Evolutionary conservation across 352 stramenopile species (phyloP).

Genomic region (Pythium coloratum): DNA sequence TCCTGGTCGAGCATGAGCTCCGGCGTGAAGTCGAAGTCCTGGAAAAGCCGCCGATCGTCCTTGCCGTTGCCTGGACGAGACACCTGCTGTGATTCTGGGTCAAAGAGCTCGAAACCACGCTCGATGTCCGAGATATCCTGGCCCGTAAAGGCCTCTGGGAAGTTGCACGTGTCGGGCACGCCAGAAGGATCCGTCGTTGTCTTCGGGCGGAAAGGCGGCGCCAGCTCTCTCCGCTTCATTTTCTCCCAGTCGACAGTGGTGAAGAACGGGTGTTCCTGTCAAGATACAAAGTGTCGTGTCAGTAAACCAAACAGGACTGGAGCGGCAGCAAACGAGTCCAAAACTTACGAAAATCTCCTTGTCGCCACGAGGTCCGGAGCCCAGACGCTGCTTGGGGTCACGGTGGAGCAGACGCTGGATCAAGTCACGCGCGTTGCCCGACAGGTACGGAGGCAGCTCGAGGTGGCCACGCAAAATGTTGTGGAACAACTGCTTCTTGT

Average conservation of each 20-base stretch:
- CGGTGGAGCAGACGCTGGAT: constrained; percentile 79
- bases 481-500: constrained; percentile 90
- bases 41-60: constrained; percentile 75
- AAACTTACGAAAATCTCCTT: constrained; percentile 79
- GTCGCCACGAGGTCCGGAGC: constrained; percentile 69
- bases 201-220: constrained; percentile 85
- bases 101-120: constrained; percentile 57
- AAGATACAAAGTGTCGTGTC: constrained; percentile 7
- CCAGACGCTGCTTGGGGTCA: constrained; percentile 80
- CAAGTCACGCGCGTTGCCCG: constrained; percentile 67
- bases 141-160: constrained; percentile 83
- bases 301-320: neutral
- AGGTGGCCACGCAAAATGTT: constrained; percentile 86
- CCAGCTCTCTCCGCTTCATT: constrained; percentile 74
- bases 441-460: constrained; percentile 80
- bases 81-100: constrained; percentile 59
- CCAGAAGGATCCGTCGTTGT: constrained; percentile 70
- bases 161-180: constrained; percentile 83
- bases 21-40: constrained; percentile 87
- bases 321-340: neutral
- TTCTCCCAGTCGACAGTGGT: constrained; percentile 81
- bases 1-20: constrained; percentile 80
- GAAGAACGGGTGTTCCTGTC: constrained; percentile 80
- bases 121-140: constrained; percentile 89
- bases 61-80: constrained; percentile 49